Conservation (phyloP, 768 basidiomycete species). For the Ramaria sp. region DNA sequence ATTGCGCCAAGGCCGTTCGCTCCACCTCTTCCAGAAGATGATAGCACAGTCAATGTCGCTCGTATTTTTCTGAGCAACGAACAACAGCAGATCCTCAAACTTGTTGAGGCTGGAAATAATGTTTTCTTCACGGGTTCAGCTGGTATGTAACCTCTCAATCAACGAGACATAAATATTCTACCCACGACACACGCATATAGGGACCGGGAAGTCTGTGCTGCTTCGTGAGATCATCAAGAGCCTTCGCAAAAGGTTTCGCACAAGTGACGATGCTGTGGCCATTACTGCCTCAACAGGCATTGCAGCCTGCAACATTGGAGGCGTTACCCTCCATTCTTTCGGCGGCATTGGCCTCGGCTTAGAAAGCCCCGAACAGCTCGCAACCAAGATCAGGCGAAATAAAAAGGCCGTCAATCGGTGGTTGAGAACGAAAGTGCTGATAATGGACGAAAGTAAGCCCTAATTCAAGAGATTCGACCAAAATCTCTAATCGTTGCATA, state of each 20-base stretch:
- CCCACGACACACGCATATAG: conserved; percentile 27
- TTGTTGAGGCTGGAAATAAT: conserved; percentile 64
- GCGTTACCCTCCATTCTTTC: conserved; percentile 91
- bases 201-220: conserved; percentile 94
- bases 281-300: conserved; percentile 95
- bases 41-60: conserved; percentile 19
- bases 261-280: conserved; percentile 63
- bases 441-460: conserved; percentile 65
- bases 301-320: conserved; percentile 96
- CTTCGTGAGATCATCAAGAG: conserved; percentile 82
- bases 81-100: conserved; percentile 71
- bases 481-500: conserved; percentile 20
- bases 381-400: conserved; percentile 64
- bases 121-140: conserved; percentile 97
- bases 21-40: conserved; percentile 24
- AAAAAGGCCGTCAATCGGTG: conserved; percentile 75
- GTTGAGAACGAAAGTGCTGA: conserved; percentile 74
- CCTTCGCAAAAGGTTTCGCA: conserved; percentile 46
- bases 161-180: conserved; percentile 13
- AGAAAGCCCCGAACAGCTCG: conserved; percentile 51
- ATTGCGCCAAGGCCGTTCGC: conserved; percentile 9
- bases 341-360: conserved; percentile 84
- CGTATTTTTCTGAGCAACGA: conserved; percentile 68
- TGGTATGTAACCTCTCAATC: conserved; percentile 39
- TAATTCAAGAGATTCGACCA: conserved; percentile 1